Percentiles rank a stretch among this genome's conserved stretches.
Conservation (phyloP, 495 filamentous ascomycete species). For the Tuber melanosporum region DNA sequence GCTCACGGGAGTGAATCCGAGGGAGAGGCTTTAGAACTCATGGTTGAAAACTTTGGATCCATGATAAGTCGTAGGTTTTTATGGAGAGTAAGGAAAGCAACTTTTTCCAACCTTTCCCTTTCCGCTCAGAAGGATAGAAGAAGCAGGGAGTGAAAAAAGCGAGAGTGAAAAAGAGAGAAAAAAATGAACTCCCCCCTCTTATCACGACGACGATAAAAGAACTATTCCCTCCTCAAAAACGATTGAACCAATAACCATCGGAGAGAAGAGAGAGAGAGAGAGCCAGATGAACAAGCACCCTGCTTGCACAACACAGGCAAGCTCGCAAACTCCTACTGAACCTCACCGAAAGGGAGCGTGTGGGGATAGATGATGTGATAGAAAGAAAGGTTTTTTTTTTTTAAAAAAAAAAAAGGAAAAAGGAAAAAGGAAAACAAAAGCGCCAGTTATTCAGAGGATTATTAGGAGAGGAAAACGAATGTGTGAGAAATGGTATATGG, state of each 20-base stretch:
- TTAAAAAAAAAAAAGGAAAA: constrained; percentile 4
- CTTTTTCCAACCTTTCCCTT: not conserved
- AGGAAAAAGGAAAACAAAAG: not conserved
- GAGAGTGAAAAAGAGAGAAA: not conserved
- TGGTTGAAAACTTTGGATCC: constrained; percentile 22
- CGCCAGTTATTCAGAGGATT: constrained; percentile 6
- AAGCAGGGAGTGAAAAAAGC: not conserved
- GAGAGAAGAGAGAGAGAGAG: not conserved
- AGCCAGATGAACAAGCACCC: not conserved
- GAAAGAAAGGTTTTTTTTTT: not conserved
- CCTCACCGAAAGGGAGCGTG: not conserved
- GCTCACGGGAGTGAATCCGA: constrained; percentile 31
- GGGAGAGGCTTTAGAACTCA: constrained; percentile 27
- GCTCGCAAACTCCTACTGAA: not conserved
- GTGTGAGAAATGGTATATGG: constrained; percentile 4
- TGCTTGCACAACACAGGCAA: not conserved
- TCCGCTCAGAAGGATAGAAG: not conserved
- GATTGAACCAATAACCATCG: not conserved
- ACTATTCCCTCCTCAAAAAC: not conserved
- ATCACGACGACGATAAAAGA: not conserved
- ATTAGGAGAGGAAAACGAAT: constrained; percentile 17
- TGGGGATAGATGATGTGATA: constrained; percentile 4
- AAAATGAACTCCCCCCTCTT: not conserved
- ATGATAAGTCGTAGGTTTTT: constrained; percentile 16
- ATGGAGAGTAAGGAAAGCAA: not conserved